Percentiles rank a stretch among this genome's conserved stretches.
phyloP scores from a whole-genome alignment of 2,329 filamentous ascomycete genomes.

The Xylaria sp. region DNA sequence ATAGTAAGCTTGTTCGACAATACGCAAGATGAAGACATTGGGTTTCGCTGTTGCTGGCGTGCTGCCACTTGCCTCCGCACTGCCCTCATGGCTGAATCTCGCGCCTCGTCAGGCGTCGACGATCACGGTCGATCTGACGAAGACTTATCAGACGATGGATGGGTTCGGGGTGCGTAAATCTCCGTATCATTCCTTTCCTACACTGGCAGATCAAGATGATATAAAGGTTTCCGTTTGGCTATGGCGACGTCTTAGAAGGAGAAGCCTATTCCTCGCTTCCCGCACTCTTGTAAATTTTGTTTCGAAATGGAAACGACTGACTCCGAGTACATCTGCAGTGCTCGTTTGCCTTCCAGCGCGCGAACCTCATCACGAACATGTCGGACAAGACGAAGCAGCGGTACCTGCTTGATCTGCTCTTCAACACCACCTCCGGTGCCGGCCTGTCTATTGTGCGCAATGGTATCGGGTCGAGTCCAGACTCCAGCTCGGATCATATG shows the following conservation, averaged over 20 bases:
- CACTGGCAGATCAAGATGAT: background rate
- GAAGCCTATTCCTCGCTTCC: background rate
- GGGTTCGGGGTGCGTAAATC: constrained; percentile 53
- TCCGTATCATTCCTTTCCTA: background rate
- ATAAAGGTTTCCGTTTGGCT: background rate
- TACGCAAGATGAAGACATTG: constrained; percentile 39
- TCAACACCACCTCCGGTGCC: constrained; percentile 58
- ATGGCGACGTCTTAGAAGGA: background rate
- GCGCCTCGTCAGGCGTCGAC: constrained; percentile 43
- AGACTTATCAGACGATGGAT: constrained; percentile 59
- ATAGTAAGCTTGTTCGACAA: constrained; percentile 12
- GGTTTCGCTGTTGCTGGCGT: constrained; percentile 35
- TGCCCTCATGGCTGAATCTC: constrained; percentile 42
- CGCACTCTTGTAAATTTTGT: background rate
- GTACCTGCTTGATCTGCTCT: constrained; percentile 57
- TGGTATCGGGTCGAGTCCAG: constrained; percentile 57
- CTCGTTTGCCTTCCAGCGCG: constrained; percentile 58
- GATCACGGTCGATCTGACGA: constrained; percentile 55
- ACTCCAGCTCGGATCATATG: constrained; percentile 54
- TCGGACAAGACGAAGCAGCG: constrained; percentile 54
- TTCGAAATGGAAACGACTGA: background rate
- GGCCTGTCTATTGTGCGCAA: constrained; percentile 59
- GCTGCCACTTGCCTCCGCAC: constrained; percentile 40
- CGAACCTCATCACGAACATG: constrained; percentile 57
- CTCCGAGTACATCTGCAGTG: constrained; percentile 40